Conservation (phyloP, 1,284 basidiomycete genomes). For the Ustilago trichophora region DNA sequence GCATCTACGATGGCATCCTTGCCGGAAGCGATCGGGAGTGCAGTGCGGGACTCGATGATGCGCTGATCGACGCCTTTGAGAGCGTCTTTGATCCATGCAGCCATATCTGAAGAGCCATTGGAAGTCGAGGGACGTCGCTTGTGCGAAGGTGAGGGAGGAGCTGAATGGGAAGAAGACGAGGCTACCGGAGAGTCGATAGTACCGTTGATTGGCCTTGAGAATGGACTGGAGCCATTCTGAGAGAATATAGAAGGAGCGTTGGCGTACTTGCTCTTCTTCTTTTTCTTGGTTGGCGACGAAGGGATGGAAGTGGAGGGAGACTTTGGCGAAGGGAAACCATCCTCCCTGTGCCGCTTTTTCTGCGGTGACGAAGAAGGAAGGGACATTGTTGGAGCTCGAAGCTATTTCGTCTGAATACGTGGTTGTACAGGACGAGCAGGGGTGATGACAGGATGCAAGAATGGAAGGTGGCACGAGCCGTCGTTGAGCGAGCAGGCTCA, state of each 20-base stretch:
- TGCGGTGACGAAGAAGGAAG: slow-evolving; percentile 1
- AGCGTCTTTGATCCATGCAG: slow-evolving; percentile 26
- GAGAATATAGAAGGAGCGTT: slow-evolving; percentile 25
- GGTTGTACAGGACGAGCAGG: no score
- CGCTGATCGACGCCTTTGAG: slow-evolving; percentile 36
- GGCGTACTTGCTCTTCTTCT: slow-evolving; percentile 48
- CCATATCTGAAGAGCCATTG: not conserved
- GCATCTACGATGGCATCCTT: slow-evolving; percentile 46
- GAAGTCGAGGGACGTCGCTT: slow-evolving; percentile 6
- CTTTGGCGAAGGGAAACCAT: slow-evolving; percentile 5
- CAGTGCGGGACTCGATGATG: slow-evolving; percentile 37
- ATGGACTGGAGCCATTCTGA: slow-evolving; percentile 1
- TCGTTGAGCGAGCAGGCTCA: not conserved
- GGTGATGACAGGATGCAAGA: no score
- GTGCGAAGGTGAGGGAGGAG: slow-evolving; percentile 7
- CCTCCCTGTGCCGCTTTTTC: slow-evolving; percentile 15
- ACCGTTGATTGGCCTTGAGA: slow-evolving; percentile 1
- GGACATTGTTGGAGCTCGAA: slow-evolving; percentile 2
- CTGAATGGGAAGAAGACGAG: not conserved
- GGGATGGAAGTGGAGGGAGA: slow-evolving; percentile 19
- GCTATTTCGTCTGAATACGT: not conserved
- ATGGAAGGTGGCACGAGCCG: not conserved
- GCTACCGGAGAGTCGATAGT: not conserved
- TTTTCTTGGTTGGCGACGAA: slow-evolving; percentile 24
- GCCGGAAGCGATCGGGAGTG: slow-evolving; percentile 58